These are phyloP conservation scores for Eucalyptus tenuipes DNA, from an alignment of 345 rosid genomes.

Conservation along the genomic window DNA sequence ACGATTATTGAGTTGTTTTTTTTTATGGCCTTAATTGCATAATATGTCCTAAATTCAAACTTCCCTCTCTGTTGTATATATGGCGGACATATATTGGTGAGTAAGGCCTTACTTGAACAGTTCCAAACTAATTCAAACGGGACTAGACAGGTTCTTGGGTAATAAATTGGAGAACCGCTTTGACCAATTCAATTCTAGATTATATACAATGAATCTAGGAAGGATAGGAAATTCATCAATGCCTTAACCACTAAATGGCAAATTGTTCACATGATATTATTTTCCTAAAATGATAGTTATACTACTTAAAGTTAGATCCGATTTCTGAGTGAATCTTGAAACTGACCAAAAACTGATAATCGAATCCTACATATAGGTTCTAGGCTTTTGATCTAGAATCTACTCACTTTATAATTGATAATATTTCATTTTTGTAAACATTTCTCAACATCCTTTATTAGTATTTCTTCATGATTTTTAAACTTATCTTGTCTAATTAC, in stretches of 20 bases:
- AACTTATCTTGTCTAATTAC: neutral
- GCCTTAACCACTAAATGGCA: neutral
- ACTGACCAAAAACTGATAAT: neutral
- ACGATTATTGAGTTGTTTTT: neutral
- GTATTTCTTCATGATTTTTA: neutral
- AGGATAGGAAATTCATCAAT: neutral
- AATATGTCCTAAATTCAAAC: neutral
- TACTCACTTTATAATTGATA: neutral
- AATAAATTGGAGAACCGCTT: neutral
- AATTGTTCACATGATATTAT: neutral
- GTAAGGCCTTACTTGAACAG: neutral
- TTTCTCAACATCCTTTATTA: neutral
- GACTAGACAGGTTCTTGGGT: neutral
- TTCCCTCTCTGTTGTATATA: neutral
- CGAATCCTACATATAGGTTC: rapidly evolving
- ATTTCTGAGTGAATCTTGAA: rapidly evolving
- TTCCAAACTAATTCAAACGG: neutral
- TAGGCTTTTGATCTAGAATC: rapidly evolving
- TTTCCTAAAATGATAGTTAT: neutral
- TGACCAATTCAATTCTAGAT: neutral
- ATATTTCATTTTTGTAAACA: neutral
- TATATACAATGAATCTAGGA: neutral
- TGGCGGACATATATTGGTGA: neutral
- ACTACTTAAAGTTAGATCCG: neutral
- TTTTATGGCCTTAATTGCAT: neutral